Conservation (phyloP, 1,284 basidiomycete genomes). For the Coniophora puteana region DNA sequence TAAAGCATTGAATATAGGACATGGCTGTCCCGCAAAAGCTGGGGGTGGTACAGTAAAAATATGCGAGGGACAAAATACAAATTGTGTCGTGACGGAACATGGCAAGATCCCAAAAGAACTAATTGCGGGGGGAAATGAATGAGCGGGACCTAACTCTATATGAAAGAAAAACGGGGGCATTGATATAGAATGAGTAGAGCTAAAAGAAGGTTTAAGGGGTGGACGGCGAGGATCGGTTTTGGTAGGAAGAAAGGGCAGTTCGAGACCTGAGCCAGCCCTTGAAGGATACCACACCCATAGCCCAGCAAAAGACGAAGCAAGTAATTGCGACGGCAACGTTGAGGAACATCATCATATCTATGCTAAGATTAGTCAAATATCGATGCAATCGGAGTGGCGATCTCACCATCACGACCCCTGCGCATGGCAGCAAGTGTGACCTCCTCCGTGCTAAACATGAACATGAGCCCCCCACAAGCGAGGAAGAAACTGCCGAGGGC, state of each 20-base stretch:
- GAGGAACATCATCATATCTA: constrained; percentile 84
- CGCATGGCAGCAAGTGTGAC: constrained; percentile 91
- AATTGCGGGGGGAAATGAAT: no score
- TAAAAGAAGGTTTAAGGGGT: constrained; percentile 35
- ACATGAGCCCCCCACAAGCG: constrained; percentile 84
- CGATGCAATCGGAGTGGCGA: constrained; percentile 7
- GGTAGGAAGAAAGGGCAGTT: constrained; percentile 1
- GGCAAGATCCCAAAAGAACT: constrained; percentile 1
- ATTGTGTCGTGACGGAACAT: no score
- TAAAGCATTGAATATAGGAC: not conserved
- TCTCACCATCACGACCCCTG: constrained; percentile 78
- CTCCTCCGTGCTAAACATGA: constrained; percentile 92
- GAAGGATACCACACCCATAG: constrained; percentile 64
- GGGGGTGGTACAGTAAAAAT: no score
- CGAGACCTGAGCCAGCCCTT: constrained; percentile 76
- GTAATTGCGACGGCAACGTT: constrained; percentile 80
- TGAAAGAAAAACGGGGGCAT: no score
- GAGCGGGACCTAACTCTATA: no score
- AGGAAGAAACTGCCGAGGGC: constrained; percentile 86
- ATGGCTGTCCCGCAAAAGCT: not conserved
- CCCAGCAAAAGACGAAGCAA: constrained; percentile 82
- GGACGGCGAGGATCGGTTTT: constrained; percentile 12
- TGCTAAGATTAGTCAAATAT: constrained; percentile 2
- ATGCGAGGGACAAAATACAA: constrained; percentile 1
- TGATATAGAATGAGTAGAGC: constrained; percentile 38